phyloP scores from a whole-genome alignment of 192 early-diverging fungal species.

The Phlyctochytrium arcticum region DNA sequence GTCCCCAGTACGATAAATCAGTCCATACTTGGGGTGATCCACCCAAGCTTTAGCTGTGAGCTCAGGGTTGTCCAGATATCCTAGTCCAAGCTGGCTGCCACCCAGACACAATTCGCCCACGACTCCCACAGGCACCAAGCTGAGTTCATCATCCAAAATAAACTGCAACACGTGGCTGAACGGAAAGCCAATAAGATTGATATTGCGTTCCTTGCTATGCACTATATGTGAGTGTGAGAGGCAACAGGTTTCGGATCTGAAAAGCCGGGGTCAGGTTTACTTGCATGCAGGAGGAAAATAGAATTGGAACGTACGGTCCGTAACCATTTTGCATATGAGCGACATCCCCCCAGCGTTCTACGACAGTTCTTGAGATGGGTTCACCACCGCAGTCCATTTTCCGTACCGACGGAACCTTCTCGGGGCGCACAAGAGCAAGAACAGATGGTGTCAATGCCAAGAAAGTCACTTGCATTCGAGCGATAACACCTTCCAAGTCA shows the following conservation, averaged over 20 bases:
- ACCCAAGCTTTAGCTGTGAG: conserved; percentile 35
- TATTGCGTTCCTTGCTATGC: not conserved
- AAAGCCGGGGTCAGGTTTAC: too few species aligned
- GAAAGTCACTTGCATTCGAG: not conserved
- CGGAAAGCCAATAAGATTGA: conserved; percentile 11
- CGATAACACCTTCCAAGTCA: not conserved
- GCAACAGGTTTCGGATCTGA: not conserved
- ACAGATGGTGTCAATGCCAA: conserved; percentile 1
- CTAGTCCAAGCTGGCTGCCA: conserved; percentile 18
- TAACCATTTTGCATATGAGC: conserved; percentile 1
- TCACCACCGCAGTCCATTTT: conserved; percentile 16
- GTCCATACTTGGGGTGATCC: not conserved
- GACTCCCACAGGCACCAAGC: not conserved
- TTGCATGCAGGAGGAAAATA: too few species aligned
- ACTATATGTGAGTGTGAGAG: conserved; percentile 1
- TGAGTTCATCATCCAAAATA: not conserved
- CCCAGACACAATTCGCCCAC: not conserved
- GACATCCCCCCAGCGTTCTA: conserved; percentile 21
- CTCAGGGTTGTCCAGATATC: conserved; percentile 41
- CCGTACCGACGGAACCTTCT: not conserved
- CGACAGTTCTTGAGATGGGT: not conserved
- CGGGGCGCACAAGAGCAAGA: not conserved
- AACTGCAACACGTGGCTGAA: not conserved
- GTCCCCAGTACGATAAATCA: conserved; percentile 5
- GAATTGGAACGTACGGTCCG: too few species aligned